These are phyloP conservation scores for Huntiella moniliformis DNA, from an alignment of 2,329 filamentous ascomycete species.

Conservation along the genomic window DNA sequence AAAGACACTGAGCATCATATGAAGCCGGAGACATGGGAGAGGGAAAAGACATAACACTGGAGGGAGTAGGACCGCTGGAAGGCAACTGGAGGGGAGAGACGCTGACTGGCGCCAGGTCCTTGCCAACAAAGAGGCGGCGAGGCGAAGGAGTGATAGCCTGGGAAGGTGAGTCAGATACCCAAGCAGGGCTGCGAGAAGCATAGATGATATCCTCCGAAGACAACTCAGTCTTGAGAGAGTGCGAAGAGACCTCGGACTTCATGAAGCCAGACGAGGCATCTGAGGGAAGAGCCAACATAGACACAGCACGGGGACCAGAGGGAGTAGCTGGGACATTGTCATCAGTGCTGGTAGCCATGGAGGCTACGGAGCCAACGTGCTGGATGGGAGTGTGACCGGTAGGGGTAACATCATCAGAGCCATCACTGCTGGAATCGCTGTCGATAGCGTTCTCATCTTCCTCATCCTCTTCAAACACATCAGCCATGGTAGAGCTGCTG, in stretches of 20 bases:
- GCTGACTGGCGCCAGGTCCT: slow-evolving; percentile 33
- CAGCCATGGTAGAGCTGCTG: slow-evolving; percentile 59
- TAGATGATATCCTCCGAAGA: slow-evolving; percentile 27
- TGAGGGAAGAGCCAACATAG: slow-evolving; percentile 6
- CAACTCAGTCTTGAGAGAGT: slow-evolving; percentile 24
- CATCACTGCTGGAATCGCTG: slow-evolving; percentile 10
- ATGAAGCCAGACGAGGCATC: slow-evolving; percentile 14
- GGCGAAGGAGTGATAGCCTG: slow-evolving; percentile 28
- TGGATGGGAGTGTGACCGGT: slow-evolving; percentile 9
- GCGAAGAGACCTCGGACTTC: slow-evolving; percentile 29
- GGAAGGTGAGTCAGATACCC: slow-evolving; percentile 17
- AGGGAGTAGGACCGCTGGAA: slow-evolving; percentile 26
- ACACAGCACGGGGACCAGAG: slow-evolving; percentile 7
- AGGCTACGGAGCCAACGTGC: slow-evolving; percentile 9
- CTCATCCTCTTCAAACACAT: slow-evolving; percentile 67
- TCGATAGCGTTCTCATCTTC: slow-evolving; percentile 24
- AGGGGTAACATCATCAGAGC: slow-evolving; percentile 10
- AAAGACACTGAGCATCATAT: slow-evolving; percentile 53
- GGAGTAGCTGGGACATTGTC: slow-evolving; percentile 11
- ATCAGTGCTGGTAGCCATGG: slow-evolving; percentile 9
- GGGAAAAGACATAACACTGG: slow-evolving; percentile 47
- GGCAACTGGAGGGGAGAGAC: slow-evolving; percentile 27
- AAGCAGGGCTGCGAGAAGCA: slow-evolving; percentile 17
- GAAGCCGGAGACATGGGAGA: slow-evolving; percentile 52
- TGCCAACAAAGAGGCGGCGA: slow-evolving; percentile 22